phyloP scores from a whole-genome alignment of 805 yeast species.

The Scheffersomyces stipitis region DNA sequence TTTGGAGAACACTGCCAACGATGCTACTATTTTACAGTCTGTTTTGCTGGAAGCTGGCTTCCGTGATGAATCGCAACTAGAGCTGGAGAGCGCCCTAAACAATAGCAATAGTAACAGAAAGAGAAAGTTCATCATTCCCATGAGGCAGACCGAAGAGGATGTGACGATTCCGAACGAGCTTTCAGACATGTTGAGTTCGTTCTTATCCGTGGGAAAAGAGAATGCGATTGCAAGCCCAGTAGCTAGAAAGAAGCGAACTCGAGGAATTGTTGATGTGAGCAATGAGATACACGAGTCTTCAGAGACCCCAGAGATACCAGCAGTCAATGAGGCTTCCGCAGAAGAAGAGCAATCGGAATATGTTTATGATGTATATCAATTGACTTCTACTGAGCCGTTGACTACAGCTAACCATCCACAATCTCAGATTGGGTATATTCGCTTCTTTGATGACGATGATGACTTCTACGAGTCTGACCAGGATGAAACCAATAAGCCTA shows the following conservation, averaged over 20 bases:
- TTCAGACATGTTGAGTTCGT: slow-evolving; percentile 70
- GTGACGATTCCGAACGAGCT: slow-evolving; percentile 55
- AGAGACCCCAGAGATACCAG: not conserved
- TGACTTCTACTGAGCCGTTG: slow-evolving; percentile 28
- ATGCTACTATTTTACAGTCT: slow-evolving; percentile 21
- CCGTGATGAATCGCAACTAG: not conserved
- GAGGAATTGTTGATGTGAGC: not conserved
- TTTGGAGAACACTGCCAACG: slow-evolving; percentile 7
- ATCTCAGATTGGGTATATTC: slow-evolving; percentile 52
- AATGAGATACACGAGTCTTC: not conserved
- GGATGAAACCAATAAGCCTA: slow-evolving; percentile 28
- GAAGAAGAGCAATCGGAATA: slow-evolving; percentile 51
- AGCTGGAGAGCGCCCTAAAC: not conserved
- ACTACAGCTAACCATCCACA: slow-evolving; percentile 50
- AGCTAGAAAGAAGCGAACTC: slow-evolving; percentile 10
- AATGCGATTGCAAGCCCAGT: slow-evolving; percentile 8
- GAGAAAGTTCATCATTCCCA: slow-evolving; percentile 38
- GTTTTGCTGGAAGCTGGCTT: slow-evolving; percentile 23
- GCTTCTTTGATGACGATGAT: slow-evolving; percentile 55
- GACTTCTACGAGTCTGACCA: slow-evolving; percentile 37
- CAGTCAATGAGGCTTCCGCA: not conserved
- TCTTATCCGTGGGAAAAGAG: slow-evolving; percentile 41
- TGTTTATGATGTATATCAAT: slow-evolving; percentile 82
- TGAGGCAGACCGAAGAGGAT: slow-evolving; percentile 32
- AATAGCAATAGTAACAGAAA: slow-evolving; percentile 5